Evolutionary conservation across 2,329 filamentous ascomycete species (phyloP), one percentile per base, ranked within the genome.

Genomic region (Decorospora gaudefroyi): DNA sequence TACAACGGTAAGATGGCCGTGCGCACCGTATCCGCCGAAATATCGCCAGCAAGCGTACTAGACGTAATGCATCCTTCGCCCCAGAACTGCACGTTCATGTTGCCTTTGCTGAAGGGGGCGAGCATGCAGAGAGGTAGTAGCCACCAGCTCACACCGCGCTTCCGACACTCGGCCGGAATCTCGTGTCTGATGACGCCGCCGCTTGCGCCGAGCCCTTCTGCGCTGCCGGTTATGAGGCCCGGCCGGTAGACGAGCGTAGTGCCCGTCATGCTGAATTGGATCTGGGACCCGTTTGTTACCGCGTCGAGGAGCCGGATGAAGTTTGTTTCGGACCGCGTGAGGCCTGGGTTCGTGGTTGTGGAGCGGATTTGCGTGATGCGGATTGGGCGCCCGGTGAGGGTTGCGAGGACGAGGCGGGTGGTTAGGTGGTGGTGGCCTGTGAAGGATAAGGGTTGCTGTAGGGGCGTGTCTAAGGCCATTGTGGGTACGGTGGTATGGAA

Each of bases 211-310:
- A 85, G 80, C 12, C 89, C 90, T 13, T 87, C 78, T 16, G 87
- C 83, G 32, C 85, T 87, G 50, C 93, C 93, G 0, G 90, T 93
- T 62, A 99, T 95, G 27, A 99, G 78, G 23, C 93, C 93, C 0
- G 93, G 93, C 55, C 88, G 87, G 74, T 95, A 99, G 25, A 91
- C 86, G 42, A 99, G 82, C 1, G 90, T 91, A 0, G 93, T 97
- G 67, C 93, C 93, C 1, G 90, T 96, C 74, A 95, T 93, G 8
- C 90, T 96, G 59, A 99, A 96, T 65, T 96, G 91, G 74, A 97
- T 90, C 42, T 87, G 85, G 45, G 88, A 88, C 73, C 93, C 93
- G 77, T 99, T 99, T 65, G 93, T 99, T 62, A 99, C 80, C 57
- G 89, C 82, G 72, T 97, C 93, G 65, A 99, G 85, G 12, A 99